A percentile compares a stretch with the other conserved stretches of the same genome.
phyloP scores from a whole-genome alignment of 176 grass and related monocot species.

The Triticum dicoccoides region DNA sequence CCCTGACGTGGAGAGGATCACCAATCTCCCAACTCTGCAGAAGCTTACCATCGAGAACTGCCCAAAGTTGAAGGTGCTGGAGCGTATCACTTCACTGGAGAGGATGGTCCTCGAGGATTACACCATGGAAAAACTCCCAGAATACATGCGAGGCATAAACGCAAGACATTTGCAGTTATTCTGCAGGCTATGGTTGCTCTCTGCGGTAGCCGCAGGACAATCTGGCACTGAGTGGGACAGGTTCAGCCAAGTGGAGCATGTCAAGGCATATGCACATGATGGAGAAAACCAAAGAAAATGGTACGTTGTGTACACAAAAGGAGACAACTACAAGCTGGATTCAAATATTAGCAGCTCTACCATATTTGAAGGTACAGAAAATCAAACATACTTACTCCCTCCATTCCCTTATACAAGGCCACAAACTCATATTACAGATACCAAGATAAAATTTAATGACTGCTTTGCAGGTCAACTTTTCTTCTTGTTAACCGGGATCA shows the following conservation, averaged over 20 bases:
- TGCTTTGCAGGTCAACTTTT: no score
- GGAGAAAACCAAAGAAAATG: background rate
- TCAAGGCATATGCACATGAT: background rate
- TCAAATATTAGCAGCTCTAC: background rate
- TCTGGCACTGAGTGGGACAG: background rate
- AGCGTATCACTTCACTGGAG: background rate
- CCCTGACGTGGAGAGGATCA: background rate
- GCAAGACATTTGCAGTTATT: background rate
- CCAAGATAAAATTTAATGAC: no score
- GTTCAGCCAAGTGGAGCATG: background rate
- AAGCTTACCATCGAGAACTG: background rate
- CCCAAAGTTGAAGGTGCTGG: background rate
- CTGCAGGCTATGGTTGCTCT: background rate
- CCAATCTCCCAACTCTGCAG: background rate
- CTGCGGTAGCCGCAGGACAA: background rate
- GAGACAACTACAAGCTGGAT: background rate
- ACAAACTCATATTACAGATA: no score
- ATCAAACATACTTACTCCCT: no score
- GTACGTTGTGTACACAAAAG: background rate
- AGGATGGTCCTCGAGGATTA: background rate
- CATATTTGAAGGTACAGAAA: background rate
- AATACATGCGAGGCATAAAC: background rate
- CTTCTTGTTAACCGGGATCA: no score
- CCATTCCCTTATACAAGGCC: no score
- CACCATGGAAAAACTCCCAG: background rate